These are phyloP conservation scores for Fusarium citri DNA, from an alignment of 2,329 filamentous ascomycete genomes.

Conservation along the genomic window DNA sequence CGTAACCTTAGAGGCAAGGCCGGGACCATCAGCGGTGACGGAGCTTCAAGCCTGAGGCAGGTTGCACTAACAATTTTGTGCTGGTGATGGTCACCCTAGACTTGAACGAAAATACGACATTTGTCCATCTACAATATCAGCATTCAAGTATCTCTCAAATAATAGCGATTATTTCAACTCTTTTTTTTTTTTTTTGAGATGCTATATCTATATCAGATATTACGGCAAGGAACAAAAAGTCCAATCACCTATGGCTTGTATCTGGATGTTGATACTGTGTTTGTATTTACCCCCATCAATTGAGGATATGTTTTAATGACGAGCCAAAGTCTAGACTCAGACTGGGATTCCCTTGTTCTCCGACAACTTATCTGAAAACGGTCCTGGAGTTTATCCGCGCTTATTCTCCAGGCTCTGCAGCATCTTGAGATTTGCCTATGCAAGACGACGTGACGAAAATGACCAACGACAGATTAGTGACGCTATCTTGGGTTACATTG, in stretches of 20 bases:
- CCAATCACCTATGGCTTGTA: too few relatives aligned
- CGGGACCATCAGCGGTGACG: constrained; percentile 6
- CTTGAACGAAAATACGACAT: background rate
- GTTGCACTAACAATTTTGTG: constrained; percentile 20
- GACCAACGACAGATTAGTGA: constrained; percentile 4
- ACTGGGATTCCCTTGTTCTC: background rate
- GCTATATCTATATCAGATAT: background rate
- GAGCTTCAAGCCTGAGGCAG: constrained; percentile 34
- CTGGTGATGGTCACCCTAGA: background rate
- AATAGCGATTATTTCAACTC: background rate
- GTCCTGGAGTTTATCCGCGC: background rate
- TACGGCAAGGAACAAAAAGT: background rate
- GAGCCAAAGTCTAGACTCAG: background rate
- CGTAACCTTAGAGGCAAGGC: background rate
- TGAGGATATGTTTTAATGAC: background rate
- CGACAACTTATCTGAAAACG: background rate
- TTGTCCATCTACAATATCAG: background rate
- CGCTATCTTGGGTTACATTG: constrained; percentile 11
- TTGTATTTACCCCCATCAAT: background rate
- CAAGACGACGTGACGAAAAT: background rate
- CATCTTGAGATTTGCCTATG: constrained; percentile 14
- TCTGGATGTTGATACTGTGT: background rate
- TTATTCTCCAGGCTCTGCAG: background rate
- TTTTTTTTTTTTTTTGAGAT: background rate
- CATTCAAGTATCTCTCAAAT: background rate